Evolutionary conservation across 1,139 yeast species (phyloP).

Genomic region (Torulaspora globosa): DNA sequence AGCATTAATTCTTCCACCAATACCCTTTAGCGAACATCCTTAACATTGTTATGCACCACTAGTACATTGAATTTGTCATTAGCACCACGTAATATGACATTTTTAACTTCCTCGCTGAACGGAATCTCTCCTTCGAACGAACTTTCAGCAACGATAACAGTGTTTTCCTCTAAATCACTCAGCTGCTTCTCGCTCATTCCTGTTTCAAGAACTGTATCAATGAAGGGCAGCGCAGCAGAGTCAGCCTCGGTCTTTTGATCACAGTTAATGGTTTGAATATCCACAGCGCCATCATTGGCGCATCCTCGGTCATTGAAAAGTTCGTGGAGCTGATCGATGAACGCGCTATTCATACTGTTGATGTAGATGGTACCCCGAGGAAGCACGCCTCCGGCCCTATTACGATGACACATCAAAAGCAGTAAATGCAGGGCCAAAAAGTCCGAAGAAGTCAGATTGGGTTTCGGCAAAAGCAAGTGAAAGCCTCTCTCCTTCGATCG

Average conservation of each 20-base stretch:
- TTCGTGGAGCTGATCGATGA: slow-evolving; percentile 18
- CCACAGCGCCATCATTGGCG: slow-evolving; percentile 19
- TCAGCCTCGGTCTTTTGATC: slow-evolving; percentile 13
- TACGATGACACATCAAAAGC: slow-evolving; percentile 23
- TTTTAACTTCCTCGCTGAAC: slow-evolving; percentile 25
- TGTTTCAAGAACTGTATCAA: slow-evolving; percentile 21
- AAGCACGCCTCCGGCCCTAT: slow-evolving; percentile 15
- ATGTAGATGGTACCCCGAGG: slow-evolving; percentile 22
- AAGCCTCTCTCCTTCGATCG: slow-evolving; percentile 24
- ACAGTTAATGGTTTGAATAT: slow-evolving; percentile 12
- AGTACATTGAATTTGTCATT: slow-evolving; percentile 27
- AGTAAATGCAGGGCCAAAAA: slow-evolving; percentile 28
- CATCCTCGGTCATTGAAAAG: slow-evolving; percentile 22
- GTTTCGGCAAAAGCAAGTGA: slow-evolving; percentile 26
- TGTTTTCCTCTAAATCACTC: slow-evolving; percentile 27
- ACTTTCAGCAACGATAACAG: slow-evolving; percentile 29
- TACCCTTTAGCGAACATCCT: not conserved
- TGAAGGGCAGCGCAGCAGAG: slow-evolving; percentile 13
- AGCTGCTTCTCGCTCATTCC: slow-evolving; percentile 15
- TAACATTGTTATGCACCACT: slow-evolving; percentile 23
- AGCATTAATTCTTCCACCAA: not conserved
- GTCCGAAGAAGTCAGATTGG: slow-evolving; percentile 30
- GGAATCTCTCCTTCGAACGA: slow-evolving; percentile 20
- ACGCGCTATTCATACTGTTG: slow-evolving; percentile 21
- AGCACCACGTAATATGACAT: slow-evolving; percentile 23